Evolutionary conservation across 192 early-diverging fungal species (phyloP).

Genomic region (Allomyces arbusculus): DNA sequence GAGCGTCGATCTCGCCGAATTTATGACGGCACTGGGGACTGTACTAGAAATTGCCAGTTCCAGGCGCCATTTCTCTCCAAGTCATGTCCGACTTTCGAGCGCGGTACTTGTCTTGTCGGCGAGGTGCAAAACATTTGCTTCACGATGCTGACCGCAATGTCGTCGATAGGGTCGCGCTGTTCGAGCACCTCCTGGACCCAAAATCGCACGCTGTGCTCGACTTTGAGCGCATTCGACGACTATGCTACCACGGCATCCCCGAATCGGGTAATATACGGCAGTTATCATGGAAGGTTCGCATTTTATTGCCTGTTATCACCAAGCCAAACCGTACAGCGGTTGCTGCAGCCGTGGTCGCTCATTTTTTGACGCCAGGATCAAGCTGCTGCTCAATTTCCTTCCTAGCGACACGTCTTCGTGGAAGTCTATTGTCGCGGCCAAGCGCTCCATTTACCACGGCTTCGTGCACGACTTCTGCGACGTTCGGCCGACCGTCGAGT

Average conservation of each 20-base stretch:
- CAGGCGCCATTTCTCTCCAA: not conserved
- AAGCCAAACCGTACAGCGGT: too few species aligned
- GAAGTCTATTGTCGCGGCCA: not conserved
- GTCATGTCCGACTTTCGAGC: not conserved
- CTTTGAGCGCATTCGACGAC: not conserved
- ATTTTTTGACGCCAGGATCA: too few species aligned
- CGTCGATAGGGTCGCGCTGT: not conserved
- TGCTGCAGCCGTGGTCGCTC: too few species aligned
- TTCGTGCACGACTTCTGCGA: not conserved
- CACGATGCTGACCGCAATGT: not conserved
- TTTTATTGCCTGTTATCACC: too few species aligned
- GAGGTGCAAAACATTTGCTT: not conserved
- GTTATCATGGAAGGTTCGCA: not conserved
- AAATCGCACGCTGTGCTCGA: not conserved
- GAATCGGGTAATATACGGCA: not conserved
- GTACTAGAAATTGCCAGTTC: too few species aligned
- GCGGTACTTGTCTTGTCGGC: not conserved
- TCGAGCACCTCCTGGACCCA: not conserved
- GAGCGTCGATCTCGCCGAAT: too few species aligned
- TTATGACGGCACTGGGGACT: too few species aligned
- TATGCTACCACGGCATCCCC: not conserved
- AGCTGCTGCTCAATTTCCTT: not conserved
- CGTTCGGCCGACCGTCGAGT: not conserved
- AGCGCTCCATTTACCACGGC: not conserved
- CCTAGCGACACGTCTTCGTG: not conserved